Evolutionary conservation across 495 filamentous ascomycete genomes (phyloP).

Genomic region (Hyaloscypha hepaticicola): DNA sequence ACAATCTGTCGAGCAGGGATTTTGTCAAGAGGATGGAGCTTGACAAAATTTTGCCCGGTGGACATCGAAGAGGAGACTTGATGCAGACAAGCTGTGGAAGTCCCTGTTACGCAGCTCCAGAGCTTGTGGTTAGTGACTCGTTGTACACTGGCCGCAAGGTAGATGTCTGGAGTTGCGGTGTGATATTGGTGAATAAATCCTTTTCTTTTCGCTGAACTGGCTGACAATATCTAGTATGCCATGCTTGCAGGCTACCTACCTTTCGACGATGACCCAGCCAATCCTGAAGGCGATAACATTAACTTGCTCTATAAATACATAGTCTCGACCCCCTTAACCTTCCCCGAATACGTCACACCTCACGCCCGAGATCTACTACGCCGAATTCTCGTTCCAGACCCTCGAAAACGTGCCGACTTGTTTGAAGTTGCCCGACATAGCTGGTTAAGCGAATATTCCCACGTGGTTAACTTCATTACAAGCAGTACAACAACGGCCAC

Average conservation of each 20-base stretch:
- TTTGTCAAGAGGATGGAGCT: constrained; percentile 77
- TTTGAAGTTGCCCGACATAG: constrained; percentile 98
- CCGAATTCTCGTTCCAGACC: constrained; percentile 94
- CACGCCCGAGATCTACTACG: constrained; percentile 91
- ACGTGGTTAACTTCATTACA: constrained; percentile 94
- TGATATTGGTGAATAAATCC: constrained; percentile 79
- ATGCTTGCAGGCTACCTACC: constrained; percentile 99
- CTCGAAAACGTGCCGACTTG: constrained; percentile 88
- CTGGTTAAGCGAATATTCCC: constrained; percentile 94
- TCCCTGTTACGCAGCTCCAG: constrained; percentile 93
- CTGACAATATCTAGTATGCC: constrained; percentile 69
- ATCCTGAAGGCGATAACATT: constrained; percentile 98
- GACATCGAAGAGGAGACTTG: constrained; percentile 65
- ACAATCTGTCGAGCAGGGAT: constrained; percentile 79
- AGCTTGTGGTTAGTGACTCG: constrained; percentile 96
- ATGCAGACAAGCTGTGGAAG: constrained; percentile 85
- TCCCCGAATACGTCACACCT: constrained; percentile 98
- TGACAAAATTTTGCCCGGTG: constrained; percentile 59
- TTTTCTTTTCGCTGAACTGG: constrained; percentile 7
- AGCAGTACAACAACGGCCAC: constrained; percentile 85
- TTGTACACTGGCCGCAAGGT: constrained; percentile 97
- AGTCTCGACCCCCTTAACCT: constrained; percentile 93
- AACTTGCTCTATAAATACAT: constrained; percentile 99
- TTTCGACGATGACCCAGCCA: constrained; percentile 98
- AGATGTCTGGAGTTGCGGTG: constrained; percentile 98